A percentile compares a stretch with the other conserved stretches of the same genome.
phyloP scores from a whole-genome alignment of 1,284 basidiomycete species.

The Agroathelia rolfsii region DNA sequence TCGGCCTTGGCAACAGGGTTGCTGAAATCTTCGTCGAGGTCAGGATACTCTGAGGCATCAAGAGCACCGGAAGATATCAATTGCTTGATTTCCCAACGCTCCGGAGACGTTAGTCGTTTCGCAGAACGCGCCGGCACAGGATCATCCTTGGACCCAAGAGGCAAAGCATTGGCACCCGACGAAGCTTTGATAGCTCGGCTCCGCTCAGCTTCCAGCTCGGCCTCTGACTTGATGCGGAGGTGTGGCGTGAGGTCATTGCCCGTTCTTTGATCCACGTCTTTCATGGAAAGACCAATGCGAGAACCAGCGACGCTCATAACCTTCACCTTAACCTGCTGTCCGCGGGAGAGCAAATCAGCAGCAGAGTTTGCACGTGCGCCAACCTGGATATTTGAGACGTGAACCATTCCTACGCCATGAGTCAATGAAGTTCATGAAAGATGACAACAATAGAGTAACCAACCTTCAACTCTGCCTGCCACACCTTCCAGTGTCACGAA shows the following conservation, averaged over 20 bases:
- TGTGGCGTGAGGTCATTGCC: conserved; percentile 91
- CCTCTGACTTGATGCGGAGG: conserved; percentile 86
- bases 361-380: conserved; percentile 81
- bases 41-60: conserved; percentile 90
- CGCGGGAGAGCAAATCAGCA: conserved; percentile 75
- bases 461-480: conserved; percentile 80
- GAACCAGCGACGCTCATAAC: conserved; percentile 86
- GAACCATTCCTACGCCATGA: conserved; percentile 75
- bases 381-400: conserved; percentile 85
- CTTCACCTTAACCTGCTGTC: conserved; percentile 88
- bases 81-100: conserved; percentile 99
- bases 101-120: conserved; percentile 90
- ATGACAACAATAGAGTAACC: conserved; percentile 16
- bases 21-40: conserved; percentile 85
- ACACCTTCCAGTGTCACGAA: conserved; percentile 89
- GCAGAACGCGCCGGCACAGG: conserved; percentile 55
- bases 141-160: conserved; percentile 45
- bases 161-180: conserved; percentile 64
- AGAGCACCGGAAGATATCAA: conserved; percentile 93
- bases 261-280: conserved; percentile 89
- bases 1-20: conserved; percentile 74
- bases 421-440: conserved; percentile 9
- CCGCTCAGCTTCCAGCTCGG: conserved; percentile 80
- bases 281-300: conserved; percentile 87
- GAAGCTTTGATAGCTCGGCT: conserved; percentile 46